These are phyloP conservation scores for Suillus subalutaceus DNA, from an alignment of 768 basidiomycete species.

Conservation along the genomic window DNA sequence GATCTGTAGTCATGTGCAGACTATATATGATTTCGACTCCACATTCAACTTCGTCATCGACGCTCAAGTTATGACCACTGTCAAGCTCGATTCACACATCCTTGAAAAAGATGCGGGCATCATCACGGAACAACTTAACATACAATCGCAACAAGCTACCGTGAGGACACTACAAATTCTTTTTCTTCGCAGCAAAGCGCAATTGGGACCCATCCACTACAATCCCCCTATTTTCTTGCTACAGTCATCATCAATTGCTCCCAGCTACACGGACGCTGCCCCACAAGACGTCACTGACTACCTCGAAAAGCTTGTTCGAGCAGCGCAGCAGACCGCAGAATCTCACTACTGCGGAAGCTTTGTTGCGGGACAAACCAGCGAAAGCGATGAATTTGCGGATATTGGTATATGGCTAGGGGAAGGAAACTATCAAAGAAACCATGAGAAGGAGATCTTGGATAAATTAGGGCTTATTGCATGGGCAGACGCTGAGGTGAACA, in stretches of 20 bases:
- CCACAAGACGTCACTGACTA: slow-evolving; percentile 16
- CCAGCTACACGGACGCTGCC: background rate
- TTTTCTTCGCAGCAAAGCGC: background rate
- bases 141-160: background rate
- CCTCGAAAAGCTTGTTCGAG: slow-evolving; percentile 35
- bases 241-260: slow-evolving; percentile 6
- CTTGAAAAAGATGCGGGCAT: background rate
- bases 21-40: background rate
- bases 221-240: slow-evolving; percentile 18
- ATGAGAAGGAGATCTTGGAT: slow-evolving; percentile 34
- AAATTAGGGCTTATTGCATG: slow-evolving; percentile 36
- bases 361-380: slow-evolving; percentile 54
- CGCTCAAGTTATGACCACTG: background rate
- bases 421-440: slow-evolving; percentile 35
- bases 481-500: slow-evolving; percentile 15
- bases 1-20: background rate
- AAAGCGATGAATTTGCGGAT: slow-evolving; percentile 60
- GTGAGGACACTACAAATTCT: background rate
- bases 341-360: slow-evolving; percentile 51
- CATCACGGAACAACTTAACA: background rate
- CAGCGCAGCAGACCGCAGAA: slow-evolving; percentile 43
- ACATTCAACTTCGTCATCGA: background rate
- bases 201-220: background rate
- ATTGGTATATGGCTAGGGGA: slow-evolving; percentile 54
- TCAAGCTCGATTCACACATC: background rate